Evolutionary conservation across 2,329 filamentous ascomycete genomes (phyloP).

Genomic region (Cladosporium austrohemisphaericum): DNA sequence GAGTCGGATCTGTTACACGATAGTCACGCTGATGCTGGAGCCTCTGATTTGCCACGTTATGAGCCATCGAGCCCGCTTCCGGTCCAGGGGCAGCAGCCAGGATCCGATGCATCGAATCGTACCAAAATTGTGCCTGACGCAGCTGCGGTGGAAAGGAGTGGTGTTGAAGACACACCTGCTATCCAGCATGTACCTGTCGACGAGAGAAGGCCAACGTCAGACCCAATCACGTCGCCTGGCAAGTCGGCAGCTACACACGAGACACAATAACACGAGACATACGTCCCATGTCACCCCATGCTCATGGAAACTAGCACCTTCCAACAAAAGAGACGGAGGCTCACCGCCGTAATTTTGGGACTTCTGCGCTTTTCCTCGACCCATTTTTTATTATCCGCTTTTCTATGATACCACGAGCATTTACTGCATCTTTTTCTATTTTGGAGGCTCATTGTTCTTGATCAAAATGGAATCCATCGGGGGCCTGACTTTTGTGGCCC

Average conservation of each 20-base stretch:
- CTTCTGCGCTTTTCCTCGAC: not conserved
- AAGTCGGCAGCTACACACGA: not conserved
- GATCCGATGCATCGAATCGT: not conserved
- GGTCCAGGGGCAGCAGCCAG: not conserved
- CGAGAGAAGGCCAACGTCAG: not conserved
- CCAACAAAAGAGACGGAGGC: not conserved
- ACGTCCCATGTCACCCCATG: too few relatives aligned
- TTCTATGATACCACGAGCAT: conserved; percentile 15
- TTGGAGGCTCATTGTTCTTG: not conserved
- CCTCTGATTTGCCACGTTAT: conserved; percentile 19
- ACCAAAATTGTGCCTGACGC: not conserved
- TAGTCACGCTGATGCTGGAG: conserved; percentile 22
- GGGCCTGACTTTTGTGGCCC: too few relatives aligned
- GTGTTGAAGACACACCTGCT: not conserved
- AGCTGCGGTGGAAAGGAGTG: not conserved
- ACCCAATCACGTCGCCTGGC: not conserved
- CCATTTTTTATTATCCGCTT: not conserved
- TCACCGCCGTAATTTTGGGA: too few relatives aligned
- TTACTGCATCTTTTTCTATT: not conserved
- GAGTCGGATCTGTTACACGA: conserved; percentile 9
- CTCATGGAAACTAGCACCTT: not conserved
- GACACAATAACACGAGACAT: too few relatives aligned
- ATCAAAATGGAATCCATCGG: too few relatives aligned
- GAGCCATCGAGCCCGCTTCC: conserved; percentile 15
- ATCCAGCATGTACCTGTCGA: not conserved